phyloP scores from a whole-genome alignment of 2,329 filamentous ascomycete species.

The Epichloe glyceriae region DNA sequence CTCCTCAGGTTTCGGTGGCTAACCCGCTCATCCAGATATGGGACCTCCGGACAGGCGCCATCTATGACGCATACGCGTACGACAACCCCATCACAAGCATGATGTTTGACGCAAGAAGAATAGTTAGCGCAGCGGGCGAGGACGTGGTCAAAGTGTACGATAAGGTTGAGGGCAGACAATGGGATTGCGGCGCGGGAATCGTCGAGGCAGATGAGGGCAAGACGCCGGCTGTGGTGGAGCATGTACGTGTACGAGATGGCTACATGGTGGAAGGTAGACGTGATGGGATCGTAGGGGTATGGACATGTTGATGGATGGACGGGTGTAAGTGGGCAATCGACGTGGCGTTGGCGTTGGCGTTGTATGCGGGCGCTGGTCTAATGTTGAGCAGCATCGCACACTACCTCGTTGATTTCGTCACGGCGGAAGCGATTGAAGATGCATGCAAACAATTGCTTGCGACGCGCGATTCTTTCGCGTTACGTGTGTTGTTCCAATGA shows the following conservation, averaged over 20 bases:
- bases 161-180: slow-evolving; percentile 88
- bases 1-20: not conserved
- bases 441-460: too few species aligned
- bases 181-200: slow-evolving; percentile 85
- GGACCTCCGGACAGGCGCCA: slow-evolving; percentile 92
- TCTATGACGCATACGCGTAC: slow-evolving; percentile 92
- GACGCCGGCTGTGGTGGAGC: slow-evolving; percentile 60
- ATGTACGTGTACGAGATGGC: slow-evolving; percentile 81
- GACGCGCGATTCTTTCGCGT: too few species aligned
- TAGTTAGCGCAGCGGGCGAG: slow-evolving; percentile 81
- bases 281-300: slow-evolving; percentile 81
- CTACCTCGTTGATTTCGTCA: too few species aligned
- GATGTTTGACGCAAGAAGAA: slow-evolving; percentile 90
- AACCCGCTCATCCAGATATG: slow-evolving; percentile 58
- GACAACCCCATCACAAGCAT: slow-evolving; percentile 84
- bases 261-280: slow-evolving; percentile 83
- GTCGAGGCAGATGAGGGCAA: slow-evolving; percentile 53
- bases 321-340: not conserved
- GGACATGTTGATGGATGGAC: slow-evolving; percentile 49
- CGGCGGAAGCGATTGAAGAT: too few species aligned
- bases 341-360: too few species aligned
- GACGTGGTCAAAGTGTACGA: slow-evolving; percentile 96
- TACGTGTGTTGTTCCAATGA: too few species aligned
- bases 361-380: too few species aligned
- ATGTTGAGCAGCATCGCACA: too few species aligned